These are phyloP conservation scores for Sporopachydermia quercuum DNA, from an alignment of 805 yeast species.

Conservation along the genomic window DNA sequence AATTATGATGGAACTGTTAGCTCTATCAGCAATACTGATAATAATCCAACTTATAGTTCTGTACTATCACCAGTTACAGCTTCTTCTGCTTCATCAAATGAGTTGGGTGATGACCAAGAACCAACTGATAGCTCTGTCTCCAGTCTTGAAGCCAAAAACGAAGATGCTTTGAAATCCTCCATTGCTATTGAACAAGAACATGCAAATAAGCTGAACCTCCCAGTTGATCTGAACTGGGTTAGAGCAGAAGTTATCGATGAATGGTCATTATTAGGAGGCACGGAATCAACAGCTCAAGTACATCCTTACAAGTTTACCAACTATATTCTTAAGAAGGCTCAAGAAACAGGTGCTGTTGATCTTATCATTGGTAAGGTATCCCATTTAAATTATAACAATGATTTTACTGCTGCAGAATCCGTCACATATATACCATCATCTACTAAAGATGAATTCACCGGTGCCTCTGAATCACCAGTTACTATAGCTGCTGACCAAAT, in stretches of 20 bases:
- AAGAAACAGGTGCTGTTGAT: slow-evolving; percentile 72
- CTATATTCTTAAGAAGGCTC: slow-evolving; percentile 61
- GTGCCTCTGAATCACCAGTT: slow-evolving; percentile 20
- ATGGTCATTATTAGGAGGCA: slow-evolving; percentile 73
- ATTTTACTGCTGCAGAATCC: slow-evolving; percentile 1
- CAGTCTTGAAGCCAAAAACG: slow-evolving; percentile 2
- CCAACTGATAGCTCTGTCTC: slow-evolving; percentile 3
- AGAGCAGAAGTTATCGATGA: slow-evolving; percentile 43
- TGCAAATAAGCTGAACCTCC: slow-evolving; percentile 20
- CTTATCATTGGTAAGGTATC: slow-evolving; percentile 69
- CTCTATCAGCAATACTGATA: no score
- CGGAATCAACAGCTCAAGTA: slow-evolving; percentile 87
- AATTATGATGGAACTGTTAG: no score
- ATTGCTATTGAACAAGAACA: background rate
- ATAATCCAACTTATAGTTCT: no score
- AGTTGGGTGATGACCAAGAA: slow-evolving; percentile 19
- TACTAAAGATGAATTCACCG: slow-evolving; percentile 19
- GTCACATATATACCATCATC: slow-evolving; percentile 17
- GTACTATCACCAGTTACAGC: background rate
- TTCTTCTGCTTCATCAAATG: no score
- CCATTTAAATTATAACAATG: slow-evolving; percentile 12
- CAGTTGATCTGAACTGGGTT: slow-evolving; percentile 68
- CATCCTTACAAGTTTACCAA: slow-evolving; percentile 94
- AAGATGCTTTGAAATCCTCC: slow-evolving; percentile 3
- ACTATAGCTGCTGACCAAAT: slow-evolving; percentile 57